Base-by-base conservation (phyloP, 345 rosid genomes). In the Citrus cavaleriei region DNA sequence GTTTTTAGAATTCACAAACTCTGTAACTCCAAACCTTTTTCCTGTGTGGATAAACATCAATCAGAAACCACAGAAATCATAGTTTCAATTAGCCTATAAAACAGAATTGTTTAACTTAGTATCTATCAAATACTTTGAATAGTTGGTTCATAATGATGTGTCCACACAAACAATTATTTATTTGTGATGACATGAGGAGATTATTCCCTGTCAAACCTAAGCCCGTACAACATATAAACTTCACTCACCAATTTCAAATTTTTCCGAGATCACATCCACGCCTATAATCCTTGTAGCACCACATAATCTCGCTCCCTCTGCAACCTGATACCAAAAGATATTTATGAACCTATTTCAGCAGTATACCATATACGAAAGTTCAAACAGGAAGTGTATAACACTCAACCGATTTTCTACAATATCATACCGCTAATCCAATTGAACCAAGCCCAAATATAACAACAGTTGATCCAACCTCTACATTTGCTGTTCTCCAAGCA, bases 391-490 rank as follows among this genome's bases (percentile, higher is more conserved):
- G 68, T 55, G 34, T 49, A 32, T 38, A 38, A 22, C 7, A 51
- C 19, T 22, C 3, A 14, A 42, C 59, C 57, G 63, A 16, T 62
- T 62, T 16, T 42, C 46, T 65, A 34, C 6, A 8, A 61, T 58
- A 80, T 66, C 85, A 51, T 91, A 95, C 98, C 49, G 98, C 98
- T 80, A 95, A 76, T 55, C 97, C 98, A 24, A 95, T 87, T 37
- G 98, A 89, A 49, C 98, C 98, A 55, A 95, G 87, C 81, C 98
- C 98, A 79, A 93, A 87, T 46, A 95, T 90, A 49, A 83, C 98
- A 80, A 93, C 93, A 27, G 94, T 93, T 72, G 98, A 90, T 85
- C 98, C 98, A 19, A 88, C 73, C 80, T 92, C 93, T 70, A 95
- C 98, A 35, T 91, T 82, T 37, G 97, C 98, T 19, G 93, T 89